Evolutionary conservation across 2,329 filamentous ascomycete species (phyloP).

Genomic region (Tolypocladium tropicale): DNA sequence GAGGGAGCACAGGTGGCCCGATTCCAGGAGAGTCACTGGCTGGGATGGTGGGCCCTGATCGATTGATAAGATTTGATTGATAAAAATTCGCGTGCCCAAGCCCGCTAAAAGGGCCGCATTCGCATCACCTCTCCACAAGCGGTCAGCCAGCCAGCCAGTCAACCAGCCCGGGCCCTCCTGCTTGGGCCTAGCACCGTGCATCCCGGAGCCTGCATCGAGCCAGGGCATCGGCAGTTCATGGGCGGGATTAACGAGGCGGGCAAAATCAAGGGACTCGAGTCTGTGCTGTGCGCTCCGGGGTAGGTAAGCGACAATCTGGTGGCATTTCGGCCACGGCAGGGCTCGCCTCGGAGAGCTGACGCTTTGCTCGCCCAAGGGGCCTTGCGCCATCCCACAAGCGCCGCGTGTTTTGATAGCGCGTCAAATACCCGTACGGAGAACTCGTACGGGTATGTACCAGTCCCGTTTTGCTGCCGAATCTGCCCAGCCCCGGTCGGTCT

Average conservation of each 20-base stretch:
- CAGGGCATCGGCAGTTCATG: background rate
- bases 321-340: background rate
- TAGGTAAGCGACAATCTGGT: too few relatives aligned
- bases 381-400: background rate
- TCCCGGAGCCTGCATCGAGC: background rate
- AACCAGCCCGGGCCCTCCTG: too few relatives aligned
- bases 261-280: background rate
- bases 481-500: too few relatives aligned
- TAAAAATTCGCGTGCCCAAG: slow-evolving; percentile 18
- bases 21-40: slow-evolving; percentile 22
- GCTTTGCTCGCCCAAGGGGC: background rate
- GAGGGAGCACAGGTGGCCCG: slow-evolving; percentile 13
- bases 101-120: background rate
- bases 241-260: background rate
- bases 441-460: too few relatives aligned
- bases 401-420: background rate
- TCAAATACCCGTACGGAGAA: too few relatives aligned
- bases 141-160: background rate
- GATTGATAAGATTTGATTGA: slow-evolving; percentile 42
- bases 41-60: slow-evolving; percentile 19
- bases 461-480: too few relatives aligned
- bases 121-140: background rate
- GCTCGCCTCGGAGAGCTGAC: background rate
- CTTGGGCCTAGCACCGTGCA: background rate
- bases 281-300: too few relatives aligned